Evolutionary conservation across 2,329 filamentous ascomycete species (phyloP).

Genomic region (Penicillium sp.): DNA sequence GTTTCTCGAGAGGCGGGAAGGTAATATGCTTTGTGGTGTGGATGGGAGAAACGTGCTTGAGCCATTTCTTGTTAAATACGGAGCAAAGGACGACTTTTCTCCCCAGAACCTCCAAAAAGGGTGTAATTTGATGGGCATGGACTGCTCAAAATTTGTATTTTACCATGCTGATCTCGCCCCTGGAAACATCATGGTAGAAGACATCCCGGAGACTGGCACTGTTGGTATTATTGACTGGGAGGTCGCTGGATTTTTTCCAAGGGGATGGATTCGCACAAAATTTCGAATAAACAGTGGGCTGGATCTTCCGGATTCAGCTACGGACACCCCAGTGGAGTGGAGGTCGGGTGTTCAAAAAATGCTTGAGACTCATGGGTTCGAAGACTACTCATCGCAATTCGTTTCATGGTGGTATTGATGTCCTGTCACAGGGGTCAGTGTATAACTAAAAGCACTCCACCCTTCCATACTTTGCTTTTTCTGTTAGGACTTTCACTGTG

Average conservation of each 20-base stretch:
- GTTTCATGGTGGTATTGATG: neutral
- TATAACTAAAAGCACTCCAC: no score
- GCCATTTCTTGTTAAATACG: neutral
- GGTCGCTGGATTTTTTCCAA: slow-evolving; percentile 32
- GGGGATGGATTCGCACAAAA: slow-evolving; percentile 36
- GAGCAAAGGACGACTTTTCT: slow-evolving; percentile 11
- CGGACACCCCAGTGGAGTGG: neutral
- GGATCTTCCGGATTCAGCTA: slow-evolving; percentile 10
- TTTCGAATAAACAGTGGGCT: slow-evolving; percentile 32
- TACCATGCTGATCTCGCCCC: slow-evolving; percentile 35
- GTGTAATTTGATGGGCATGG: slow-evolving; percentile 2
- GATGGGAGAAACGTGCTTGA: neutral
- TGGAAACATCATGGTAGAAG: slow-evolving; percentile 31
- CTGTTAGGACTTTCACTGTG: no score
- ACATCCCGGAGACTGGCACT: slow-evolving; percentile 7
- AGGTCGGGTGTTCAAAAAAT: neutral
- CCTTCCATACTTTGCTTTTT: no score
- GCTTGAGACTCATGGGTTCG: neutral
- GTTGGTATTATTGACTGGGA: slow-evolving; percentile 38
- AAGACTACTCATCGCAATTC: neutral
- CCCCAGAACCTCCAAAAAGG: neutral
- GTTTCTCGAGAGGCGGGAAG: neutral
- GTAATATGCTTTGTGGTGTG: neutral
- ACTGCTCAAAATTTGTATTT: slow-evolving; percentile 11
- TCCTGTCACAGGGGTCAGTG: no score